Evolutionary conservation across 768 basidiomycete genomes (phyloP).

Genomic region (Panus rudis): DNA sequence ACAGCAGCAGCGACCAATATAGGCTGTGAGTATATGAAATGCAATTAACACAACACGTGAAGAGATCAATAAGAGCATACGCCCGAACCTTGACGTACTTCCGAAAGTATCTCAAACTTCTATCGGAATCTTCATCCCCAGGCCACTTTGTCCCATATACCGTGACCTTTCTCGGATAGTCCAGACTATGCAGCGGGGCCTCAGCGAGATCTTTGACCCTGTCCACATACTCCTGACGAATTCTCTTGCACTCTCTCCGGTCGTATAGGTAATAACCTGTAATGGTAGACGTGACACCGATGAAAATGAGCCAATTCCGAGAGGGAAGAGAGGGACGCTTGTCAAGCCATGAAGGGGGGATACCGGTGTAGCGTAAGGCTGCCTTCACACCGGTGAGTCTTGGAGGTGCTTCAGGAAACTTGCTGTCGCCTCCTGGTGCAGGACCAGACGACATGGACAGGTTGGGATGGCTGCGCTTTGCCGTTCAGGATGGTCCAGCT

Average conservation of each 20-base stretch:
- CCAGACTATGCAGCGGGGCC: slow-evolving; percentile 55
- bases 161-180: slow-evolving; percentile 67
- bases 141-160: slow-evolving; percentile 92
- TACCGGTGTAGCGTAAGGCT: slow-evolving; percentile 60
- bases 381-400: slow-evolving; percentile 48
- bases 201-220: slow-evolving; percentile 75
- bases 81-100: slow-evolving; percentile 90
- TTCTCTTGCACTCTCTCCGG: slow-evolving; percentile 68
- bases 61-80: slow-evolving; percentile 10
- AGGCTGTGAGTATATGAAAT: slow-evolving; percentile 48
- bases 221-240: slow-evolving; percentile 73
- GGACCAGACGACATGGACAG: no score
- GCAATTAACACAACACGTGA: slow-evolving; percentile 4
- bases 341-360: slow-evolving; percentile 69
- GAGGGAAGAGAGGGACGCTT: slow-evolving; percentile 84
- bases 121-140: slow-evolving; percentile 87
- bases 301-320: slow-evolving; percentile 92
- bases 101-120: slow-evolving; percentile 82
- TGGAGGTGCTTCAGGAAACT: slow-evolving; percentile 11
- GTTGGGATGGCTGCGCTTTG: no score
- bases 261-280: slow-evolving; percentile 81
- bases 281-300: slow-evolving; percentile 64
- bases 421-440: slow-evolving; percentile 19
- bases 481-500: no score
- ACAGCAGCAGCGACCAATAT: slow-evolving; percentile 89